Evolutionary conservation across 257 asterid genomes (phyloP), one percentile per base, ranked within the genome.

Genomic region (Ilex aquifolium): DNA sequence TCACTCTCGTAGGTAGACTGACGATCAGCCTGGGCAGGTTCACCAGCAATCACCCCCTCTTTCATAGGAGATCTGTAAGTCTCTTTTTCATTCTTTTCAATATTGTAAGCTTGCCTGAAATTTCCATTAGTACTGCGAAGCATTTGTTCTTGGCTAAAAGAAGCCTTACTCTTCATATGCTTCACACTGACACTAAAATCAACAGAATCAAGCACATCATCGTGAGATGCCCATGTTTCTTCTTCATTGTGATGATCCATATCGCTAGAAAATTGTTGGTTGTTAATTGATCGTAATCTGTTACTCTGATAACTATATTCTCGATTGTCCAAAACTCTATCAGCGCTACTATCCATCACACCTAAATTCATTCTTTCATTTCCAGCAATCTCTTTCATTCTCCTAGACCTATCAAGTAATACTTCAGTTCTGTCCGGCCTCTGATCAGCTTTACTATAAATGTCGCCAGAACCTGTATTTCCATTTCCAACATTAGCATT

Each of bases 181-280:
- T 83, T 77, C 85, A 74, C 75, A 55, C 81, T 69, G 56, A 79
- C 57, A 32, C 70, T 78, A 73, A 88, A 77, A 77, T 86, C 96
- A 67, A 88, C 58, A 70, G 95, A 81, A 59, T 79, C 75, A 17
- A 64, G 69, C 17, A 70, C 66, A 74, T 61, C 56, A 31, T 74
- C 82, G 32, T 65, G 77, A 51, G 82, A 84, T 32, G 72, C 76
- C 78, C 73, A 66, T 56, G 79, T 63, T 65, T 76, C 86, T 59
- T 59, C 61, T 61, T 78, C 83, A 75, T 79, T 79, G 14, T 74
- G 67, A 58, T 69, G 70, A 69, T 73, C 86, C 55, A 10, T 64
- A 64, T 78, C 73, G 69, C 61, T 62, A 69, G 82, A 71, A 59
- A 54, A 61, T 62, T 61, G 77, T 73, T 77, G 78, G 65, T 67